Base-by-base conservation (phyloP, 1,139 yeast genomes). In the Zygoascus sp. region DNA sequence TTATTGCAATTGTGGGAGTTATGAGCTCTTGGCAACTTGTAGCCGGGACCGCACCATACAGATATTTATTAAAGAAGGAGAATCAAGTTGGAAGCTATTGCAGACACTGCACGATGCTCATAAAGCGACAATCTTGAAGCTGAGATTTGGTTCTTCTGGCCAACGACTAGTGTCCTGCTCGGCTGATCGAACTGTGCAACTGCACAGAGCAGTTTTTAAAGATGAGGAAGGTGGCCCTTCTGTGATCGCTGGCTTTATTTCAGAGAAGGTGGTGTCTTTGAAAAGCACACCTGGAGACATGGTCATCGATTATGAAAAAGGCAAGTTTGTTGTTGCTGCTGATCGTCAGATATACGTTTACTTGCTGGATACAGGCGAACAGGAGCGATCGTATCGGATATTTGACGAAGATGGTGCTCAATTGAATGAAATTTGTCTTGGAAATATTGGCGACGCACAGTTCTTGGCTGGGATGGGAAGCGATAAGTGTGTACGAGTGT, bases 21-120 rank as follows among this genome's bases (percentile, higher is more conserved):
- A 34, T 5, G 46, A 51, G n/a, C 42, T 54, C 23, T 50, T 60
- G 32, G 53, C 58, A 6, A 56, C 61, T 11, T 52, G 78, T 34
- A 76, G 84, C 2, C 65, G 86, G 32, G 87, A 81, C 59, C 60
- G 86, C 40, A 80, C 80, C 69, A 73, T 81, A 34, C 87, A 81
- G 58, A 59, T 81, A 0, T 79, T 77, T 50, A 43, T 53, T 1
- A 54, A 53, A 10, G 2, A 36, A 19, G 50, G 43, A 5, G 61
- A 58, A 8, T 21, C 27, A 10, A 28, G 20, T 10, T 81, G 85
- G 85, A 70, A 68, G 8, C 60, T 81, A 6, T 60, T 73, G 28
- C 83, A 80, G 57, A 81, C 88, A 0, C 58, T 80, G 19, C 25
- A 23, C 20, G 75, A 77, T 0, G 64, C 73, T 2, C 87, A 81